Evolutionary conservation across 176 grass and related monocot species (phyloP).

Genomic region (Raddia distichophylla): DNA sequence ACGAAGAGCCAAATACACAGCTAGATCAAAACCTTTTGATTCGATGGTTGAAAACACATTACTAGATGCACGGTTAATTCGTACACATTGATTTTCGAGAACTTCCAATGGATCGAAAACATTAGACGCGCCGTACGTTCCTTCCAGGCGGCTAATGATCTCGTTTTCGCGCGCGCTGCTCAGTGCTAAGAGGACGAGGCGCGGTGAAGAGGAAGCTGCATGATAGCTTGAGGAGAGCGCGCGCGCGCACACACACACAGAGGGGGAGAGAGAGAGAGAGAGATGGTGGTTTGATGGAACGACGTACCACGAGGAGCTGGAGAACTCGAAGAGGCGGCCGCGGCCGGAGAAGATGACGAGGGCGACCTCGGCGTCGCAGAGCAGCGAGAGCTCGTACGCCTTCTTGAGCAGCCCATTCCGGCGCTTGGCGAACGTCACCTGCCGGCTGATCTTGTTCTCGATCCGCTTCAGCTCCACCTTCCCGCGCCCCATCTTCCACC

Average conservation of each 20-base stretch:
- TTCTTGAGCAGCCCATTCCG: constrained; percentile 91
- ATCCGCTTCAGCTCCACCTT: constrained; percentile 93
- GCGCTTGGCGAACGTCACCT: constrained; percentile 94
- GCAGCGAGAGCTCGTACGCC: constrained; percentile 83
- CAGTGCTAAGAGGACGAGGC: no score
- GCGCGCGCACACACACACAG: background rate
- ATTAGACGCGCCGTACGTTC: background rate
- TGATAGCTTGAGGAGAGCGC: no score
- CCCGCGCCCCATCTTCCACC: constrained; percentile 65
- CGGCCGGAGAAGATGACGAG: constrained; percentile 95
- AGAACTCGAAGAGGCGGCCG: constrained; percentile 94
- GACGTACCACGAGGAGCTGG: constrained; percentile 66
- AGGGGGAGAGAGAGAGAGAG: no score
- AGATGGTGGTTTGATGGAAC: background rate
- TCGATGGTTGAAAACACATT: background rate
- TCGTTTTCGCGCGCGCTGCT: background rate
- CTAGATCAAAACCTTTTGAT: background rate
- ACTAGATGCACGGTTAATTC: no score
- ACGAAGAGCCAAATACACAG: background rate
- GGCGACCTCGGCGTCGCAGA: constrained; percentile 90
- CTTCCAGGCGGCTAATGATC: background rate
- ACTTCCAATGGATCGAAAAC: no score
- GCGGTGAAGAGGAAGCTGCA: no score
- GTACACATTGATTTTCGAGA: no score
- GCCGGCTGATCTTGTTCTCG: constrained; percentile 95